Conservation (phyloP, 208 protist genomes). For the Phytomonas serpens region DNA sequence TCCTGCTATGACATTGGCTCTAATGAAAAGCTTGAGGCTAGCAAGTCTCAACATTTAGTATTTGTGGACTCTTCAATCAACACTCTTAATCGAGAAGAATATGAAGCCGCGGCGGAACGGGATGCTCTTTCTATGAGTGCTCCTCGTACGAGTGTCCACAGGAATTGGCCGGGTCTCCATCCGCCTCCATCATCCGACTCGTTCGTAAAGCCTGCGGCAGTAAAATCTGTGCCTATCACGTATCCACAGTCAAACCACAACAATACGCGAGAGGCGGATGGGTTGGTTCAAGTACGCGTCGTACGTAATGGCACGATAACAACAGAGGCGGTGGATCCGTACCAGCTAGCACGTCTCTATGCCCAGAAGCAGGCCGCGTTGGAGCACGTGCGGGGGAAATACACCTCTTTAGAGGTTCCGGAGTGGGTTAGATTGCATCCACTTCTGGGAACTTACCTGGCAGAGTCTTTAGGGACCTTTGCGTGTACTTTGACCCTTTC, state of each 20-base stretch:
- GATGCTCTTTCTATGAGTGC: background rate
- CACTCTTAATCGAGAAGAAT: background rate
- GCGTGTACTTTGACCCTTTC: conserved; percentile 62
- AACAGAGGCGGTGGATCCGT: conserved; percentile 47
- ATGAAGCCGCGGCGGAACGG: background rate
- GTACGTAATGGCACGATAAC: conserved; percentile 33
- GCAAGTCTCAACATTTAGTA: background rate
- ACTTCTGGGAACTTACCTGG: conserved; percentile 69
- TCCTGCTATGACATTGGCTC: background rate
- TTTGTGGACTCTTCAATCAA: background rate
- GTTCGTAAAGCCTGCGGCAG: background rate
- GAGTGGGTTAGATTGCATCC: conserved; percentile 81
- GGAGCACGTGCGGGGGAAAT: conserved; percentile 32
- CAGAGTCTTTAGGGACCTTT: conserved; percentile 76
- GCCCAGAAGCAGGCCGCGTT: conserved; percentile 64
- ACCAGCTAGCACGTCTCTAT: conserved; percentile 55
- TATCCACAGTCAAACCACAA: background rate
- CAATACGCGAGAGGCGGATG: background rate
- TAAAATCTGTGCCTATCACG: background rate
- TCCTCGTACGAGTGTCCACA: background rate
- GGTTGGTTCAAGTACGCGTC: conserved; percentile 29
- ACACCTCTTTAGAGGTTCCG: conserved; percentile 65
- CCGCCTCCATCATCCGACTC: background rate
- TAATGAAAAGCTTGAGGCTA: background rate
- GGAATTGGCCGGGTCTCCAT: background rate